phyloP scores from a whole-genome alignment of 257 asterid species.

The Solanum chilense region DNA sequence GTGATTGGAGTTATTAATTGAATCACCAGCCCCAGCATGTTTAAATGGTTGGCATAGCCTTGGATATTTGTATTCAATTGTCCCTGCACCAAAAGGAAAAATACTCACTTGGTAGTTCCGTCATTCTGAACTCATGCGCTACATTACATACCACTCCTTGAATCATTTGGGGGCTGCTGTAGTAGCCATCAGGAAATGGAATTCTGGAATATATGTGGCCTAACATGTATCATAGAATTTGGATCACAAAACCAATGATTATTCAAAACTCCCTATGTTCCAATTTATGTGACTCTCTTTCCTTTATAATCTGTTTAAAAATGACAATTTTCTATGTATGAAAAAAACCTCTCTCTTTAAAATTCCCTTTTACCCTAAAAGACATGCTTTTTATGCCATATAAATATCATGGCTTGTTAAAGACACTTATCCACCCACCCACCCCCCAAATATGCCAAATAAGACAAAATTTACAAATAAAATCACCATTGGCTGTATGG shows the following conservation, averaged over 20 bases:
- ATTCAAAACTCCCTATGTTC: neutral
- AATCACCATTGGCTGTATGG: neutral
- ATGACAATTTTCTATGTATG: neutral
- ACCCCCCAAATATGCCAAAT: neutral
- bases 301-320: neutral
- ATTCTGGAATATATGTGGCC: constrained; percentile 8
- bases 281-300: neutral
- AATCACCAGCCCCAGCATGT: constrained; percentile 13
- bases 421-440: too few relatives aligned
- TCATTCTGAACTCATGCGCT: neutral
- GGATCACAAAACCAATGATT: neutral
- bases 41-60: constrained; percentile 4
- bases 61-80: constrained; percentile 8
- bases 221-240: neutral
- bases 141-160: constrained; percentile 4
- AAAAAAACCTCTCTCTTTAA: neutral
- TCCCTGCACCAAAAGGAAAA: constrained; percentile 7
- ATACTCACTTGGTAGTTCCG: neutral
- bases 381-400: neutral
- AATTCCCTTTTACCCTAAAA: neutral
- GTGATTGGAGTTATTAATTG: neutral
- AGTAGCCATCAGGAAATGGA: constrained; percentile 7
- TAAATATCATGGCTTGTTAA: neutral
- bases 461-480: neutral
- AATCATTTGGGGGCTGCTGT: neutral